Evolutionary conservation across 768 basidiomycete species (phyloP), one percentile per base, ranked within the genome.

Genomic region (Suillus subluteus): DNA sequence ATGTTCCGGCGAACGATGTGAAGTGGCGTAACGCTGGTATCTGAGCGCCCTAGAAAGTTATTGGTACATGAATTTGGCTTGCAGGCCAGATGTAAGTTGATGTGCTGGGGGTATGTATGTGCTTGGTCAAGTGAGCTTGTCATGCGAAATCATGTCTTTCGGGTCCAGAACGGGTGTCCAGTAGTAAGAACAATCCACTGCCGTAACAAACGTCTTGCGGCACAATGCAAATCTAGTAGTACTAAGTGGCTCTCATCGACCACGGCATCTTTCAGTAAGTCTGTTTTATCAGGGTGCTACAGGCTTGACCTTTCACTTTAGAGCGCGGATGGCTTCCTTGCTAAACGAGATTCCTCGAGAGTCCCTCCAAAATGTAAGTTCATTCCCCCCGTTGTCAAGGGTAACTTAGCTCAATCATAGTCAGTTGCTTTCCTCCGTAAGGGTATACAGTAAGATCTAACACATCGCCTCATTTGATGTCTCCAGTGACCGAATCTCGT

Each of bases 341-440:
- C n/a, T 85, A 62, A 71, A 62, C n/a, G 74, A 79, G 59, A 73
- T 79, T 26, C 61, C 66, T 4, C 72, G 73, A 21, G 81, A 83
- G 66, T 72, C 81, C 54, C 74, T 82, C 63, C 76, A 78, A 68
- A 66, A 72, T 43, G 77, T 74, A 71, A 65, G 79, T 73, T 48
- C 21, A 41, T 30, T 62, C 58, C 52, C 26, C 23, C 35, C 46
- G 62, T 43, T 61, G 52, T 37, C n/a, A 48, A 30, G 38, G 41
- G 15, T 18, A 32, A 50, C 35, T 66, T 21, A 6, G 68, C 66
- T 71, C 55, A 70, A 66, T 30, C n/a, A 44, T n/a, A 30, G n/a
- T 18, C 73, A 88, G 86, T 75, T 85, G 38, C 79, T 85, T 55
- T 75, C 81, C 23, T 73, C 79, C 21, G 77, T 86, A 56, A 79